Conservation (phyloP, 257 asterid species). For the Perilla frutescens region DNA sequence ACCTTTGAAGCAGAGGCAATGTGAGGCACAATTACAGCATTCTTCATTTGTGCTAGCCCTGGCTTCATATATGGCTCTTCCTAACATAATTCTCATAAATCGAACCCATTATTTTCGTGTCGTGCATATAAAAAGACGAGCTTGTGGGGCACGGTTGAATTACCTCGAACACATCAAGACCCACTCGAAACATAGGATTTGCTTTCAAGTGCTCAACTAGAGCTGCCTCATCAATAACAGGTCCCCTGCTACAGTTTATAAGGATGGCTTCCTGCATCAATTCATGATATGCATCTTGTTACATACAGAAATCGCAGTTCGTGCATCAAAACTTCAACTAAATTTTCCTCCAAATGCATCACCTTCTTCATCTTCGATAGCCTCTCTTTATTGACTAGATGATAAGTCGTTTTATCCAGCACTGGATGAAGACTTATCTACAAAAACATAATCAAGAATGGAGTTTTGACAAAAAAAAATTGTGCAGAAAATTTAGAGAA, state of each 20-base stretch:
- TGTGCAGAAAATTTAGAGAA: neutral
- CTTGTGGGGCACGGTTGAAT: neutral
- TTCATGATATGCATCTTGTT: neutral
- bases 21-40: slow-evolving; percentile 92
- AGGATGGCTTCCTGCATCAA: slow-evolving; percentile 81
- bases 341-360: neutral
- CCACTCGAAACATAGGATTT: slow-evolving; percentile 98
- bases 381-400: slow-evolving; percentile 88
- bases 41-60: slow-evolving; percentile 86
- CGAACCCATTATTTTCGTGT: neutral
- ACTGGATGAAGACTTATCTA: slow-evolving; percentile 97
- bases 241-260: slow-evolving; percentile 96
- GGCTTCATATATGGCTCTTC: slow-evolving; percentile 98
- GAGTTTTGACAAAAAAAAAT: neutral
- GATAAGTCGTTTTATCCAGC: slow-evolving; percentile 93
- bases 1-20: slow-evolving; percentile 99
- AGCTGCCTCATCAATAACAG: slow-evolving; percentile 93
- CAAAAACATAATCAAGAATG: slow-evolving; percentile 16
- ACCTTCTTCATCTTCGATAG: slow-evolving; percentile 97
- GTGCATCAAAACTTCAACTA: neutral
- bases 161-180: slow-evolving; percentile 99
- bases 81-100: slow-evolving; percentile 41
- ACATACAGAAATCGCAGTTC: neutral
- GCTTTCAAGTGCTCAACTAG: slow-evolving; percentile 88
- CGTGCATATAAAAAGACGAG: neutral